These are phyloP conservation scores for Kickxella alabastrina DNA, from an alignment of 192 early-diverging fungal genomes.

Conservation along the genomic window DNA sequence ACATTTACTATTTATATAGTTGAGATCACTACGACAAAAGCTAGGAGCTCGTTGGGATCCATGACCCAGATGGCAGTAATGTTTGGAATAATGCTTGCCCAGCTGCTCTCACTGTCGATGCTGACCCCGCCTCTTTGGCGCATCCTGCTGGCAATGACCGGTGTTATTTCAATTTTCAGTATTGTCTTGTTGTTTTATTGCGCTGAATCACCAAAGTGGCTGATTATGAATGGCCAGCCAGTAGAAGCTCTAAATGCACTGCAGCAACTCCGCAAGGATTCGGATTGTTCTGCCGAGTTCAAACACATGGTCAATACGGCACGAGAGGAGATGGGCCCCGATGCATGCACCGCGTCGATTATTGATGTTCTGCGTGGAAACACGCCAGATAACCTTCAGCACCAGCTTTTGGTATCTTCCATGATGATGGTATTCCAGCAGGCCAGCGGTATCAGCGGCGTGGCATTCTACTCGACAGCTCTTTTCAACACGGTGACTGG, in stretches of 20 bases:
- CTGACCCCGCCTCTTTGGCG: conserved; percentile 64
- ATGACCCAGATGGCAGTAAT: conserved; percentile 68
- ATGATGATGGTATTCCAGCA: conserved; percentile 69
- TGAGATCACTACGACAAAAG: conserved; percentile 68
- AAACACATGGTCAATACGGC: conserved; percentile 50
- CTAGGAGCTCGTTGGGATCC: conserved; percentile 63
- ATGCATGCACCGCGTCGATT: conserved; percentile 28
- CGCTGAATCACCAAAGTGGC: conserved; percentile 74
- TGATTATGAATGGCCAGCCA: conserved; percentile 55
- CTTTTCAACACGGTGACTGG: conserved; percentile 54
- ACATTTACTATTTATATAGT: conserved; percentile 64
- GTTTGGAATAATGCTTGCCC: conserved; percentile 64
- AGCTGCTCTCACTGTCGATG: conserved; percentile 57
- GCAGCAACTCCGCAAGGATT: conserved; percentile 49
- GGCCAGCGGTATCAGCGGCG: conserved; percentile 71
- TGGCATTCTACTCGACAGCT: conserved; percentile 73
- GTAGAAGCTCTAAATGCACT: conserved; percentile 53
- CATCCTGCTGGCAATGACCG: conserved; percentile 57
- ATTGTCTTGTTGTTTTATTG: conserved; percentile 55
- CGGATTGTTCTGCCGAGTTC: conserved; percentile 56
- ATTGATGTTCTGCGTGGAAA: conserved; percentile 54
- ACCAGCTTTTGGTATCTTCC: conserved; percentile 58
- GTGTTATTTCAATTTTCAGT: conserved; percentile 52
- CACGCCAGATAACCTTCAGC: conserved; percentile 53
- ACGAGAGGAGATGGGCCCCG: conserved; percentile 7